These are phyloP conservation scores for Medicago arabica DNA, from an alignment of 306 rosid species.

Conservation along the genomic window DNA sequence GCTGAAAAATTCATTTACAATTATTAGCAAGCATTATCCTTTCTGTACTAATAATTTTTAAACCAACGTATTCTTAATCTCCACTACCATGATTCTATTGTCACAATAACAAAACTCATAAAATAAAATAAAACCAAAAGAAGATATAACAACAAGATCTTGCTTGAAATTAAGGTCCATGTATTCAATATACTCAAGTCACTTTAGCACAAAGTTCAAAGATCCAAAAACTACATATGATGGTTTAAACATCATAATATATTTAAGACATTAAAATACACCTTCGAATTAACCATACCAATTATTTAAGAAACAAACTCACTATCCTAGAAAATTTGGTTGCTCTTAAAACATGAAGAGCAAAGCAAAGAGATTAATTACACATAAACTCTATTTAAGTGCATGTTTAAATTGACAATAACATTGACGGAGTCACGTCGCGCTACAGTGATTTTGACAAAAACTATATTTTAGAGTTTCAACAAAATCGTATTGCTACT, in stretches of 20 bases:
- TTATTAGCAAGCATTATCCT: not conserved
- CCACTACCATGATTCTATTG: not conserved
- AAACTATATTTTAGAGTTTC: not conserved
- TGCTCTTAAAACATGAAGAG: conserved; percentile 35
- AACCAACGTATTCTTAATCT: conserved; percentile 2
- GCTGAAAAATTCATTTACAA: not conserved
- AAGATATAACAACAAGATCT: conserved; percentile 18
- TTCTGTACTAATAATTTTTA: not conserved
- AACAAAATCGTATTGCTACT: not conserved
- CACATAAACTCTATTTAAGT: conserved; percentile 33
- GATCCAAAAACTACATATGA: conserved; percentile 6
- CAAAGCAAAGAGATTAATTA: conserved; percentile 13
- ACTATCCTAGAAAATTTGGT: conserved; percentile 28
- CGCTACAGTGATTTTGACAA: not conserved
- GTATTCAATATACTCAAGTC: conserved; percentile 15
- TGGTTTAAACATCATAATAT: conserved; percentile 17
- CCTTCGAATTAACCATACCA: not conserved
- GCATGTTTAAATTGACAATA: not conserved
- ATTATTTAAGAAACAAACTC: conserved; percentile 42
- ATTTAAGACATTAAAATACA: conserved; percentile 35
- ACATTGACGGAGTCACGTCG: too few species aligned
- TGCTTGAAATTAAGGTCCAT: conserved; percentile 33
- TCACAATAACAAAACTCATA: not conserved
- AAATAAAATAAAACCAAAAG: not conserved
- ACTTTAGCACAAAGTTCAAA: conserved; percentile 27